These are phyloP conservation scores for Arthrobotrys sphaeroides DNA, from an alignment of 2,329 filamentous ascomycete species.

Conservation along the genomic window DNA sequence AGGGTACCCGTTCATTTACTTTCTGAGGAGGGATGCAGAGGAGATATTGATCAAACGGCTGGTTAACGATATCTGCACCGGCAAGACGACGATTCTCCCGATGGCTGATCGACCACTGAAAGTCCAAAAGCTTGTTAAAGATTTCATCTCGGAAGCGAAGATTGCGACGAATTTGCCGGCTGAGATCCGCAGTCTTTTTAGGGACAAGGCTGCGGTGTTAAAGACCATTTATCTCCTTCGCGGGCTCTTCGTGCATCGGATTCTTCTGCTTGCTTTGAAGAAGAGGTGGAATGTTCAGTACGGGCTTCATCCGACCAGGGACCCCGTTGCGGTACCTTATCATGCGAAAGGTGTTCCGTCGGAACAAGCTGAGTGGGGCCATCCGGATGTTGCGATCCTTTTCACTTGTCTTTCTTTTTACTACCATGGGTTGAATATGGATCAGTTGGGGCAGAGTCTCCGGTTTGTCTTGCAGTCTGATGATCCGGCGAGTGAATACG, in stretches of 20 bases:
- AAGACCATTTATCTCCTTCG: slow-evolving; percentile 68
- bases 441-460: slow-evolving; percentile 66
- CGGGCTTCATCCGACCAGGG: slow-evolving; percentile 67
- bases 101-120: slow-evolving; percentile 57
- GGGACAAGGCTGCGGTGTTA: slow-evolving; percentile 57
- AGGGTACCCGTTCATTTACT: slow-evolving; percentile 69
- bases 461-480: slow-evolving; percentile 67
- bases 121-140: slow-evolving; percentile 58
- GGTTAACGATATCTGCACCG: slow-evolving; percentile 61
- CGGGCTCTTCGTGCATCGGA: slow-evolving; percentile 70
- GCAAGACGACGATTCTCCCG: slow-evolving; percentile 58
- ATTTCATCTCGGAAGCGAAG: slow-evolving; percentile 59
- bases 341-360: slow-evolving; percentile 73
- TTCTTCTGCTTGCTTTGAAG: slow-evolving; percentile 69
- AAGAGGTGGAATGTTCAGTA: slow-evolving; percentile 76
- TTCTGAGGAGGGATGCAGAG: slow-evolving; percentile 66
- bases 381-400: slow-evolving; percentile 73
- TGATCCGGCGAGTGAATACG: slow-evolving; percentile 69
- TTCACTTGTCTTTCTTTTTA: slow-evolving; percentile 76
- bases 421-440: slow-evolving; percentile 67
- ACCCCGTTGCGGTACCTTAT: slow-evolving; percentile 74
- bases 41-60: slow-evolving; percentile 63
- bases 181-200: slow-evolving; percentile 59
- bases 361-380: slow-evolving; percentile 72
- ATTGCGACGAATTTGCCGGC: slow-evolving; percentile 54